phyloP scores from a whole-genome alignment of 2,329 filamentous ascomycete species.

The Ceratocystis huliohia region DNA sequence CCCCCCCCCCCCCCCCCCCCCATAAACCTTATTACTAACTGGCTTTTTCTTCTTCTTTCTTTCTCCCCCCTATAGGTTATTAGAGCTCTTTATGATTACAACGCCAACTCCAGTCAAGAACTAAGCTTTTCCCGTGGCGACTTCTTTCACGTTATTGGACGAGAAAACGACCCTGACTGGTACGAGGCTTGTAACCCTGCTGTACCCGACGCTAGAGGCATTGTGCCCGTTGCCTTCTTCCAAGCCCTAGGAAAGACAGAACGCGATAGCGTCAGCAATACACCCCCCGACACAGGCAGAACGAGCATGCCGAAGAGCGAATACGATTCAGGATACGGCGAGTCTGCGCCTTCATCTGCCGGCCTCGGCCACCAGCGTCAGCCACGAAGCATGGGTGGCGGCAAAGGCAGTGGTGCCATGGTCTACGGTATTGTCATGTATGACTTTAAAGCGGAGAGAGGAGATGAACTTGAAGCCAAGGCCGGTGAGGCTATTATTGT shows the following conservation, averaged over 20 bases:
- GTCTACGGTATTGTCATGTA: slow-evolving; percentile 96
- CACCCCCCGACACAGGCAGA: slow-evolving; percentile 45
- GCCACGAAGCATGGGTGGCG: slow-evolving; percentile 36
- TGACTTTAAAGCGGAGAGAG: slow-evolving; percentile 85
- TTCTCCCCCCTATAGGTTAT: slow-evolving; percentile 55
- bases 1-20: background rate
- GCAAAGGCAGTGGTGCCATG: slow-evolving; percentile 49
- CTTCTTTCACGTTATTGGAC: slow-evolving; percentile 94
- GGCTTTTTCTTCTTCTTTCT: slow-evolving; percentile 15
- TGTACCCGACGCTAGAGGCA: slow-evolving; percentile 70
- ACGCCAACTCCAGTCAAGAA: slow-evolving; percentile 62
- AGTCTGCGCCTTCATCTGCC: slow-evolving; percentile 27
- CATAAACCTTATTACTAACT: slow-evolving; percentile 14
- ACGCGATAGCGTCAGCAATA: slow-evolving; percentile 54
- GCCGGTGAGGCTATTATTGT: slow-evolving; percentile 95
- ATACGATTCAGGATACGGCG: slow-evolving; percentile 85
- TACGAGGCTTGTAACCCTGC: slow-evolving; percentile 97
- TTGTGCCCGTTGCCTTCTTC: slow-evolving; percentile 91
- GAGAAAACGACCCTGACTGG: slow-evolving; percentile 90
- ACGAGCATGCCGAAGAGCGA: slow-evolving; percentile 39
- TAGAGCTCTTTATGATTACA: slow-evolving; percentile 88
- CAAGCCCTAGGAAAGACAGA: slow-evolving; percentile 85
- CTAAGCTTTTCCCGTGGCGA: slow-evolving; percentile 88
- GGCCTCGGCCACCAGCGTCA: slow-evolving; percentile 31
- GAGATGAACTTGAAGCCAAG: slow-evolving; percentile 93